These are phyloP conservation scores for Waltergamsia citrina DNA, from an alignment of 2,329 filamentous ascomycete species.

Conservation along the genomic window DNA sequence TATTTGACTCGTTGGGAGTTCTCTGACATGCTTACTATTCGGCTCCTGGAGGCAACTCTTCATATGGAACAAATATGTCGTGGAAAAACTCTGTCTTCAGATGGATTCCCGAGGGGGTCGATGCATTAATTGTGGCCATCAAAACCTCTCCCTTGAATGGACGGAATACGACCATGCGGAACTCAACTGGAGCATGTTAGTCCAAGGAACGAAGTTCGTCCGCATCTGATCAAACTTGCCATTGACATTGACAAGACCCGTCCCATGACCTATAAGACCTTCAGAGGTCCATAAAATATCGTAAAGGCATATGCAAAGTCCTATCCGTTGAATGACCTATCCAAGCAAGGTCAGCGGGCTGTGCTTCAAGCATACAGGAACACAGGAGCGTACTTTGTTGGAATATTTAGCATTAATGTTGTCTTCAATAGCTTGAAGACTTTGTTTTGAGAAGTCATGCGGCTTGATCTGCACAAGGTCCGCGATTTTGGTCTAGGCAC, in stretches of 20 bases:
- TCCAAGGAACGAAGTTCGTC: not conserved
- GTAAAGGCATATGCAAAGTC: constrained; percentile 88
- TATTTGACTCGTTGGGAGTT: too few species aligned
- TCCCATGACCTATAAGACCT: constrained; percentile 87
- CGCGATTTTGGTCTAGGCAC: constrained; percentile 77
- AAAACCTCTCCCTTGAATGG: constrained; percentile 94
- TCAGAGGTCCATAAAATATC: constrained; percentile 85
- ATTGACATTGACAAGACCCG: constrained; percentile 88
- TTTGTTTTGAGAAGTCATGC: constrained; percentile 77
- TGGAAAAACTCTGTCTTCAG: constrained; percentile 88
- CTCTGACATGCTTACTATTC: constrained; percentile 64
- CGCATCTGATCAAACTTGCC: constrained; percentile 44
- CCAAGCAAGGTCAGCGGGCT: constrained; percentile 3
- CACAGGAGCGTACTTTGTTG: constrained; percentile 56
- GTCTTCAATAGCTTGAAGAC: constrained; percentile 80
- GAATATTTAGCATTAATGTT: constrained; percentile 96
- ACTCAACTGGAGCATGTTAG: constrained; percentile 58
- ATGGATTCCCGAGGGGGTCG: constrained; percentile 62
- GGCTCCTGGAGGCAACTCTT: constrained; percentile 65
- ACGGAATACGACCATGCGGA: constrained; percentile 85
- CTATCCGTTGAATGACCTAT: constrained; percentile 83
- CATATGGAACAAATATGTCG: constrained; percentile 73
- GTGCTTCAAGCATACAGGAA: not conserved
- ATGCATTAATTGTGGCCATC: constrained; percentile 71
- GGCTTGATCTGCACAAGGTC: constrained; percentile 92